Percentiles rank a stretch among this genome's conserved stretches.
Conservation (phyloP, 495 filamentous ascomycete species). For the Xylaria acuta region DNA sequence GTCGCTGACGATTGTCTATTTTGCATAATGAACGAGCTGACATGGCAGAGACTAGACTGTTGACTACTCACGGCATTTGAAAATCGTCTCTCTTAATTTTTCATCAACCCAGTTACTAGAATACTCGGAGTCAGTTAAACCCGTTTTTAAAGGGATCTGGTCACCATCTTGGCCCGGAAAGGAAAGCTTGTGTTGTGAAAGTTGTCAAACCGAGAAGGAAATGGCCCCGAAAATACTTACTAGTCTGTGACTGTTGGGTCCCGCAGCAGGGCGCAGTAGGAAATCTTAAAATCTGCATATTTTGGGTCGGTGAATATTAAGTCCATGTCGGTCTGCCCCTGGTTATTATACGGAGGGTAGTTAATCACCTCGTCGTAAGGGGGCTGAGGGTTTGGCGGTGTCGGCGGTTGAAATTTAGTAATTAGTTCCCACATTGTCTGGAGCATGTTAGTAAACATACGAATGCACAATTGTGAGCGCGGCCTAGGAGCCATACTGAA, state of each 20-base stretch:
- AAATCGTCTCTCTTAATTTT: constrained; percentile 28
- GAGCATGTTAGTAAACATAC: constrained; percentile 18
- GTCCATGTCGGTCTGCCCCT: not conserved
- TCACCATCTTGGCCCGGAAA: not conserved
- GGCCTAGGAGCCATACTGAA: not conserved
- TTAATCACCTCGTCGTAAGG: constrained; percentile 5
- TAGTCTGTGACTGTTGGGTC: constrained; percentile 14
- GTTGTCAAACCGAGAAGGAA: not conserved
- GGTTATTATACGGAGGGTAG: not conserved
- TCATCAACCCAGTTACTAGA: constrained; percentile 26
- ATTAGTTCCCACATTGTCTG: constrained; percentile 36
- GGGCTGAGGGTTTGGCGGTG: constrained; percentile 27
- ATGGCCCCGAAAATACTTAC: not conserved
- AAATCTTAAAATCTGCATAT: constrained; percentile 22
- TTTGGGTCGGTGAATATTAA: not conserved
- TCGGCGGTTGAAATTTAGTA: constrained; percentile 8
- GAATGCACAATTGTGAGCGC: not conserved
- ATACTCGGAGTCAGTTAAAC: not conserved
- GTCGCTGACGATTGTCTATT: not conserved
- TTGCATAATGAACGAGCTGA: not conserved
- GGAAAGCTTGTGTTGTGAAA: not conserved
- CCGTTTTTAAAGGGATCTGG: not conserved
- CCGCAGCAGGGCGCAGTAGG: constrained; percentile 26
- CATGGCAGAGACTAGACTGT: not conserved
- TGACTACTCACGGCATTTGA: constrained; percentile 26